phyloP scores from a whole-genome alignment of 305 asterid species.

The Lippia alba region DNA sequence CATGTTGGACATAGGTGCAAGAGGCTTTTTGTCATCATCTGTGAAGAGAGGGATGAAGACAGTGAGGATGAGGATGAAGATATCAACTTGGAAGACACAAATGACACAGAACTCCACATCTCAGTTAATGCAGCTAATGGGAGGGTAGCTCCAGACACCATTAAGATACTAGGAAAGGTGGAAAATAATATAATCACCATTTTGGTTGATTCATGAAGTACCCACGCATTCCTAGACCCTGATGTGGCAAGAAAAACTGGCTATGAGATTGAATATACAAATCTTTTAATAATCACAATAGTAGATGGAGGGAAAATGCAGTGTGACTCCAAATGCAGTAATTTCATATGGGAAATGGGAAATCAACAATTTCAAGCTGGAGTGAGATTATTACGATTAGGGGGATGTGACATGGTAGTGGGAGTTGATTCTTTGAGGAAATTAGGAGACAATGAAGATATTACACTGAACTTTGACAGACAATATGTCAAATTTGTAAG shows the following conservation, averaged over 20 bases:
- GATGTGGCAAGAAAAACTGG: neutral
- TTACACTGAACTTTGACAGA: neutral
- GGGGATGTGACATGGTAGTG: neutral
- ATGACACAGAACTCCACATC: neutral
- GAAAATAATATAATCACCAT: neutral
- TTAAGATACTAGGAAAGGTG: neutral
- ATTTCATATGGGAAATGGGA: neutral
- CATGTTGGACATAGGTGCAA: neutral
- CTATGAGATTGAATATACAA: neutral
- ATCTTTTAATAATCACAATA: neutral
- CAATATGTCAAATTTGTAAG: neutral
- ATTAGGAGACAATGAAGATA: neutral
- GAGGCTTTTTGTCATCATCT: neutral
- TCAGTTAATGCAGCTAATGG: neutral
- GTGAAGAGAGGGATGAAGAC: too few relatives aligned
- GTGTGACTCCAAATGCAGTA: neutral
- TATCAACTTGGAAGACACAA: neutral
- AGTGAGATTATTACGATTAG: neutral
- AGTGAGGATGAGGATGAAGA: neutral
- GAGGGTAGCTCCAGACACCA: neutral
- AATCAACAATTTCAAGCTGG: neutral
- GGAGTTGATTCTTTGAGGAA: slow-evolving; percentile 1
- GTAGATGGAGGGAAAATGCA: neutral
- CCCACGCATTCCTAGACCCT: neutral
- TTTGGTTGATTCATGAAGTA: neutral